Evolutionary conservation across 129 eudicot genomes (phyloP).

Genomic region (Lactuca sativa): DNA sequence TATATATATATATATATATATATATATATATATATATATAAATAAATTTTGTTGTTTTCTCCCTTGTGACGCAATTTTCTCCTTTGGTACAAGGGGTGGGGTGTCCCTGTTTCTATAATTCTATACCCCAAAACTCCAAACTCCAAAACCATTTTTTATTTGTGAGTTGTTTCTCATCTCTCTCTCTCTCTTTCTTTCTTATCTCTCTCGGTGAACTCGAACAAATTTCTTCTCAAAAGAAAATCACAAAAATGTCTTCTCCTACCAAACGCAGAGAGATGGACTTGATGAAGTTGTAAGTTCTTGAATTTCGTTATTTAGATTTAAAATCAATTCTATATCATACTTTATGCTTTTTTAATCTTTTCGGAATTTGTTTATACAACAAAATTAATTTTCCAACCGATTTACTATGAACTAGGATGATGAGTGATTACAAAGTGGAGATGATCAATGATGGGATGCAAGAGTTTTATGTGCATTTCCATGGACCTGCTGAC

Average conservation of each 20-base stretch:
- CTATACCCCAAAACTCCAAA: not conserved
- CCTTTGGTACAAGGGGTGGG: not conserved
- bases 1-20: too few relatives aligned
- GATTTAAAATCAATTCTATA: not conserved
- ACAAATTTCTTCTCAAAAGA: constrained; percentile 12
- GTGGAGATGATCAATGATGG: constrained; percentile 93
- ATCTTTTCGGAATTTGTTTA: constrained; percentile 3
- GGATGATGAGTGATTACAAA: constrained; percentile 96
- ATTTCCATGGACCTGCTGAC: constrained; percentile 78
- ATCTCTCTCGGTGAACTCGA: constrained; percentile 27
- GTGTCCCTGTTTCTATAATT: constrained; percentile 15
- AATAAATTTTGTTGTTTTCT: not conserved
- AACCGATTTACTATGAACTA: constrained; percentile 29
- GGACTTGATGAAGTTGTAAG: constrained; percentile 88
- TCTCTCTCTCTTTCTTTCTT: constrained; percentile 25
- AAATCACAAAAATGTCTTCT: constrained; percentile 56
- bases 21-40: too few relatives aligned
- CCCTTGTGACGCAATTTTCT: constrained; percentile 1
- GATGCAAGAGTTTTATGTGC: constrained; percentile 84
- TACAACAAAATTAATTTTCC: not conserved
- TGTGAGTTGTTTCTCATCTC: not conserved
- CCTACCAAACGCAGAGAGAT: constrained; percentile 92
- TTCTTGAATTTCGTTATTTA: constrained; percentile 23
- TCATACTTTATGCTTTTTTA: not conserved
- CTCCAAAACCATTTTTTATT: constrained; percentile 17